Conservation (phyloP, 2,329 filamentous ascomycete species). For the Epicoccum sorghinum region DNA sequence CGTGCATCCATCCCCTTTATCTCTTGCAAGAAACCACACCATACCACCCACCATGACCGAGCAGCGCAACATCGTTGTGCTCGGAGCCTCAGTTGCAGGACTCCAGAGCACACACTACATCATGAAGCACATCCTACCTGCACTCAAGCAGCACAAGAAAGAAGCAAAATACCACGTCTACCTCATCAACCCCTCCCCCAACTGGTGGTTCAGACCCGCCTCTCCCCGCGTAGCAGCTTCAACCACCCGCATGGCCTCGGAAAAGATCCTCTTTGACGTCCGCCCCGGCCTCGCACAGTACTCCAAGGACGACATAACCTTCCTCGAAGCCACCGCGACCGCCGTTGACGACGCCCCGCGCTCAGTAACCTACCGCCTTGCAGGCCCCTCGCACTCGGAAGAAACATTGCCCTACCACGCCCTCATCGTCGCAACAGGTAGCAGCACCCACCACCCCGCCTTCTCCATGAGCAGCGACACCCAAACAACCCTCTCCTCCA, state of each 20-base stretch:
- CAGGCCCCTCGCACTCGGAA: slow-evolving; percentile 25
- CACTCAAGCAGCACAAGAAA: slow-evolving; percentile 34
- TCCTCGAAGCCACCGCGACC: slow-evolving; percentile 58
- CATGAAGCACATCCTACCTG: slow-evolving; percentile 44
- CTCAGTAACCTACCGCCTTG: slow-evolving; percentile 52
- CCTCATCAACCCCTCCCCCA: slow-evolving; percentile 59
- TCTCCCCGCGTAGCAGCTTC: slow-evolving; percentile 61
- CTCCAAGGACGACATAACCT: slow-evolving; percentile 53
- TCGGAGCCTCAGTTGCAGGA: slow-evolving; percentile 41
- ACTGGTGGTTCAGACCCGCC: slow-evolving; percentile 61
- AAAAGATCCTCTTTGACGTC: slow-evolving; percentile 59
- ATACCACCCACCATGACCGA: slow-evolving; percentile 31
- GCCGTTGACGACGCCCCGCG: slow-evolving; percentile 53
- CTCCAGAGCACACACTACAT: slow-evolving; percentile 43
- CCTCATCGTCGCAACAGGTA: slow-evolving; percentile 63
- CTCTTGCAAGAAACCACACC: not conserved
- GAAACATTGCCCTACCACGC: slow-evolving; percentile 56
- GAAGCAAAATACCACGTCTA: slow-evolving; percentile 57
- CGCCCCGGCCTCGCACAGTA: slow-evolving; percentile 59
- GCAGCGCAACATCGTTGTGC: slow-evolving; percentile 44
- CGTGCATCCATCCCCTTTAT: not conserved
- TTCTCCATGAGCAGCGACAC: slow-evolving; percentile 51
- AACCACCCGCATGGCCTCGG: slow-evolving; percentile 53
- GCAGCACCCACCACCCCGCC: slow-evolving; percentile 52
- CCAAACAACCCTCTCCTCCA: slow-evolving; percentile 31